Conservation (phyloP, 805 yeast species). For the Saturnispora saitoi region DNA sequence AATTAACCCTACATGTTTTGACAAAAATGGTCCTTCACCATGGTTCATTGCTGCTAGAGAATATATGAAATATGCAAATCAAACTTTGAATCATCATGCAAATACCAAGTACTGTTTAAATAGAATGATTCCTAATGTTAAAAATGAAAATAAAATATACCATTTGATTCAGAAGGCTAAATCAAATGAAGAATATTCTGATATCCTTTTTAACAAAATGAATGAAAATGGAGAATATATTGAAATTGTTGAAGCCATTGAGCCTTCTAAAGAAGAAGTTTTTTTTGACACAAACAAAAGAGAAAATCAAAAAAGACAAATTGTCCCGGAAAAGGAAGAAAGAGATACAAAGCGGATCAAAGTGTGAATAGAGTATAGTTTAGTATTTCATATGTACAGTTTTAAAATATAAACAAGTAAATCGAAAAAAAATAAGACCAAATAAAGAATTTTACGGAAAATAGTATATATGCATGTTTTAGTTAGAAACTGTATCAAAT, state of each 20-base stretch:
- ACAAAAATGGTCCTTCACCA: conserved; percentile 32
- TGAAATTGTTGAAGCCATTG: conserved; percentile 1
- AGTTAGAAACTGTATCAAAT: conserved; percentile 32
- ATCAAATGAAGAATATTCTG: conserved; percentile 40
- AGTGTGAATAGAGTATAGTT: background rate
- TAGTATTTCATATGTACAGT: too few relatives aligned
- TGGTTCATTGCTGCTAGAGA: conserved; percentile 53
- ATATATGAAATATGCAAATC: conserved; percentile 43
- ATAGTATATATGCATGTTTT: background rate
- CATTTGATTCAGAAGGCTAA: conserved; percentile 49
- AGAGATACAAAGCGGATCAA: background rate
- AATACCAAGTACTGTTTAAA: conserved; percentile 77
- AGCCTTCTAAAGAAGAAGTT: background rate
- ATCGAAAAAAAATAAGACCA: too few relatives aligned
- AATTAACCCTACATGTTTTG: conserved; percentile 72
- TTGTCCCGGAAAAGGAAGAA: conserved; percentile 1
- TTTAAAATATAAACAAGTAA: too few relatives aligned
- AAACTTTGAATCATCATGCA: conserved; percentile 53
- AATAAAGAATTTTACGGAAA: too few relatives aligned
- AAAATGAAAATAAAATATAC: conserved; percentile 36
- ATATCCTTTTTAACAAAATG: conserved; percentile 27
- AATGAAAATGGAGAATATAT: conserved; percentile 30
- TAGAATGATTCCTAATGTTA: conserved; percentile 55
- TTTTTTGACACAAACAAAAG: background rate
- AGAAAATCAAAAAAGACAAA: conserved; percentile 9